These are phyloP conservation scores for Alternaria sp. DNA, from an alignment of 2,329 filamentous ascomycete species.

Conservation along the genomic window DNA sequence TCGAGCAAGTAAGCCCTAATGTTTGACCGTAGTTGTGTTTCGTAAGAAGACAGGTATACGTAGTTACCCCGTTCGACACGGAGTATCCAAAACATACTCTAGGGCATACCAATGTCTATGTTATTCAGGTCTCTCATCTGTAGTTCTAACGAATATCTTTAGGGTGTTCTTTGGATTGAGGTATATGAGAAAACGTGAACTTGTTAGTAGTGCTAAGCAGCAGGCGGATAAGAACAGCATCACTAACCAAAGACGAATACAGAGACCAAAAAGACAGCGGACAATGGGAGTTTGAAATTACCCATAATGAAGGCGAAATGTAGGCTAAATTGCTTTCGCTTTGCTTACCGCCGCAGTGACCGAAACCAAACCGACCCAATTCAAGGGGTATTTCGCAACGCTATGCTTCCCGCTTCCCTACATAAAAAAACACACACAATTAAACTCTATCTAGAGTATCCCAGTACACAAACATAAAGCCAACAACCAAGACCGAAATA, in stretches of 20 bases:
- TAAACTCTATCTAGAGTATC: conserved; percentile 4
- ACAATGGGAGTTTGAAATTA: conserved; percentile 10
- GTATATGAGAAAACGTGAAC: neutral
- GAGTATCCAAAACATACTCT: neutral
- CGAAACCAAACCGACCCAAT: conserved; percentile 8
- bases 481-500: conserved; percentile 4
- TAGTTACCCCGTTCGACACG: neutral
- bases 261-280: neutral
- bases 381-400: conserved; percentile 21
- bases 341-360: conserved; percentile 4
- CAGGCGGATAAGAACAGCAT: neutral
- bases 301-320: neutral
- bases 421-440: conserved; percentile 2
- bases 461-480: conserved; percentile 14
- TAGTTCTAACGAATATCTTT: neutral
- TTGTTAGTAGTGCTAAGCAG: neutral
- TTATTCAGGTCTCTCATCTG: neutral
- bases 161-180: neutral
- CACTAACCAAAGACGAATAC: neutral
- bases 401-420: conserved; percentile 18
- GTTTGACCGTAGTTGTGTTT: neutral
- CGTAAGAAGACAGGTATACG: neutral
- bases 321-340: conserved; percentile 7
- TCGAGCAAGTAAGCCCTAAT: neutral
- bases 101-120: neutral